Evolutionary conservation across 2,329 filamentous ascomycete species (phyloP), one percentile per base, ranked within the genome.

Genomic region (Colletotrichum sp.): DNA sequence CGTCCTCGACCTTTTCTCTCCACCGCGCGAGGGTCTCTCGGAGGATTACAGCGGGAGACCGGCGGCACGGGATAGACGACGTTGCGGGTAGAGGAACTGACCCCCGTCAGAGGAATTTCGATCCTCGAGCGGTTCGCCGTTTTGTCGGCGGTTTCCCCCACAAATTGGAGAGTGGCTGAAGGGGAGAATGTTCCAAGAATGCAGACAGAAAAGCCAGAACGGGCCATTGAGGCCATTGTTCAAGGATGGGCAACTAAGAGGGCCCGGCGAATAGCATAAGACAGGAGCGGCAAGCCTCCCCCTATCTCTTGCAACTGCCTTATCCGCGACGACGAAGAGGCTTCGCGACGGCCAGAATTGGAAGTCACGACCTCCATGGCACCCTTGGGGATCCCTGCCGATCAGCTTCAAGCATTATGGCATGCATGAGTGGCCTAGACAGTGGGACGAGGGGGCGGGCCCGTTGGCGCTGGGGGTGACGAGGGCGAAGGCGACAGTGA

Each of bases 341-440:
- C 39, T 73, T 64, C 16, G 39, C 64, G 62, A 52, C 73, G 59
- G 66, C 44, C 73, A 30, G 28, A 74, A 62, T 69, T 62, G 39
- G 70, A 55, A 69, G 36, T 36, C 62, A 64, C 55, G 63, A n/a
- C 69, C 63, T 34, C 62, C 16, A 52, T 65, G 64, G 70, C 74
- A 69, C 69, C 39, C 70, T 73, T 69, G 70, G 73, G 70, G 57
- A 76, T 57, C 70, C 74, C 70, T 76, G 74, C 64, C 36, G 74
- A 76, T 76, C 74, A 49, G 49, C 74, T 59, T 34, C 71, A 75
- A 67, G 75, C 71, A 77, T 77, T 28, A 63, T 77, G 49, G 75
- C 72, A 77, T 75, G 75, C 75, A 77, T 77, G 71, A 75, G 71
- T 71, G 66, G 60, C 71, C 30, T 74, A 60, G 71, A 60, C 65